Percentiles rank a stretch among this genome's conserved stretches.
phyloP scores from a whole-genome alignment of 352 stramenopile genomes.

The Phytophthora pseudosyringae region DNA sequence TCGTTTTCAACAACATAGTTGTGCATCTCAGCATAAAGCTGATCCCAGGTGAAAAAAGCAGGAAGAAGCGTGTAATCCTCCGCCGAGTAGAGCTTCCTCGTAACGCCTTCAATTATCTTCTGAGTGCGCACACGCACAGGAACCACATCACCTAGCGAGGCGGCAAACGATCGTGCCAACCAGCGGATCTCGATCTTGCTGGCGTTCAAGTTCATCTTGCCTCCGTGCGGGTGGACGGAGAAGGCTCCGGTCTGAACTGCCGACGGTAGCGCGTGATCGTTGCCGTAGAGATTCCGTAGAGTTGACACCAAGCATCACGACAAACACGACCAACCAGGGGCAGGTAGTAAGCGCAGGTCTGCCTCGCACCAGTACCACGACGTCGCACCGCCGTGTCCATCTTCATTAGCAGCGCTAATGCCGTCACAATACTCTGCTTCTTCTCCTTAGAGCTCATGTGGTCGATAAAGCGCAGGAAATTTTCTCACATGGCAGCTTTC shows the following conservation, averaged over 20 bases:
- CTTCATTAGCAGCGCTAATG: too few species aligned
- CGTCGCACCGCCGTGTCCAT: too few species aligned
- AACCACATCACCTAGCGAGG: slow-evolving; percentile 5
- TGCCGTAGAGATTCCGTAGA: too few species aligned
- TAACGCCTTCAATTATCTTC: background rate
- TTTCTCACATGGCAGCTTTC: too few species aligned
- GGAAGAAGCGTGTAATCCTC: slow-evolving; percentile 13
- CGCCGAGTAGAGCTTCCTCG: slow-evolving; percentile 1
- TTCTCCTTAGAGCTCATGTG: too few species aligned
- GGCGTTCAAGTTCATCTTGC: background rate
- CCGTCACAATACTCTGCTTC: too few species aligned
- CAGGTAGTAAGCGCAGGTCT: too few species aligned
- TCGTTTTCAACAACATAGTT: slow-evolving; percentile 10
- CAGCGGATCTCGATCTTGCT: background rate
- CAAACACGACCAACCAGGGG: too few species aligned
- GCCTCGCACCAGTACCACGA: too few species aligned
- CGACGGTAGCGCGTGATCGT: too few species aligned
- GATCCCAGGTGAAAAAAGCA: slow-evolving; percentile 20
- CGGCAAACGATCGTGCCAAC: background rate
- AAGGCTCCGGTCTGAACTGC: slow-evolving; percentile 34
- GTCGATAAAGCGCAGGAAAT: too few species aligned
- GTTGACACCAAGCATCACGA: too few species aligned
- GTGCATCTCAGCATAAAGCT: slow-evolving; percentile 20
- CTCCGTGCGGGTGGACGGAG: background rate
- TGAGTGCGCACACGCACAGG: slow-evolving; percentile 10